A percentile compares a stretch with the other conserved stretches of the same genome.
Conservation (phyloP, 805 yeast genomes). For the Suhomyces sp. region DNA sequence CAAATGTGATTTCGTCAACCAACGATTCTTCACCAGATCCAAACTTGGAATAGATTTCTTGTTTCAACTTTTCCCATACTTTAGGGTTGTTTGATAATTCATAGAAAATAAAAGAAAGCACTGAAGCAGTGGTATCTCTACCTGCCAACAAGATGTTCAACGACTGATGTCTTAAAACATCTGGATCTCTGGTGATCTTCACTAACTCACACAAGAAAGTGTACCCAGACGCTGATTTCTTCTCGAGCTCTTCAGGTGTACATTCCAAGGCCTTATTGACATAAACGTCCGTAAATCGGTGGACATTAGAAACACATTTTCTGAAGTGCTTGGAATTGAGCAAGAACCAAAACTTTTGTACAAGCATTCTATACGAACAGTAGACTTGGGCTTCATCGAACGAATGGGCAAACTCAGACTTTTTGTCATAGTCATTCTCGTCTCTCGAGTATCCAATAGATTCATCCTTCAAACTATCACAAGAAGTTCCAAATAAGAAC, state of each 20-base stretch:
- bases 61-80: constrained; percentile 30
- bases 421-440: constrained; percentile 11
- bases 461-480: constrained; percentile 6
- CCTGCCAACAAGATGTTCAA: constrained; percentile 43
- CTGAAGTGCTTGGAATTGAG: constrained; percentile 17
- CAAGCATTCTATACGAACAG: constrained; percentile 17
- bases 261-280: constrained; percentile 18
- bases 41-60: constrained; percentile 29
- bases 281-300: constrained; percentile 13
- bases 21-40: constrained; percentile 31
- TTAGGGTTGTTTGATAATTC: constrained; percentile 37
- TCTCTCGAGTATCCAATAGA: constrained; percentile 16
- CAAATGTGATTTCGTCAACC: constrained; percentile 34
- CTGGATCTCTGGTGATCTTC: constrained; percentile 37
- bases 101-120: constrained; percentile 33
- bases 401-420: constrained; percentile 17
- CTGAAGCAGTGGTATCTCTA: constrained; percentile 44
- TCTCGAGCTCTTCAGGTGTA: constrained; percentile 15
- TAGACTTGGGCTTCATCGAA: constrained; percentile 18
- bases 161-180: constrained; percentile 36
- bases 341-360: constrained; percentile 15
- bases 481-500: constrained; percentile 16
- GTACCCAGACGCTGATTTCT: constrained; percentile 27
- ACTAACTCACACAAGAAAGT: constrained; percentile 49
- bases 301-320: constrained; percentile 14